Conservation (phyloP, 345 rosid species). For the Salix dunnii region DNA sequence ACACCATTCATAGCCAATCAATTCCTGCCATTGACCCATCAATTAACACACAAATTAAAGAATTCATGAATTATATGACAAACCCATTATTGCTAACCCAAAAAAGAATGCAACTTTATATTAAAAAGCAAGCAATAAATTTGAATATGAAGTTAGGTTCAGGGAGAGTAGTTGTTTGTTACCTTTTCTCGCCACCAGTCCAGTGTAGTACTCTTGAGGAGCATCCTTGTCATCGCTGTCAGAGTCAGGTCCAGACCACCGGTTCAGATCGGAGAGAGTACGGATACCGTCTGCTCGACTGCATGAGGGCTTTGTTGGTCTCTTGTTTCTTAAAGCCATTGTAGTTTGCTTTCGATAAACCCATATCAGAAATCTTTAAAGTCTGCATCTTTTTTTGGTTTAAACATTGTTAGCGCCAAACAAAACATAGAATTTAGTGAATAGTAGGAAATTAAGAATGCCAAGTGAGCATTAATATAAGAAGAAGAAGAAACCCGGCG, state of each 20-base stretch:
- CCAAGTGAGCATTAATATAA: no score
- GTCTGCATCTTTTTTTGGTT: no score
- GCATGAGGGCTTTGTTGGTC: slow-evolving; percentile 58
- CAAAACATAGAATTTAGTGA: no score
- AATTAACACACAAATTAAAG: not conserved
- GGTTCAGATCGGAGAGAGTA: slow-evolving; percentile 83
- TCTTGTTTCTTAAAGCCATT: slow-evolving; percentile 78
- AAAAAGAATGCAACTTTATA: not conserved
- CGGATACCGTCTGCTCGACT: slow-evolving; percentile 69
- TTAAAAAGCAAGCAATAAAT: not conserved
- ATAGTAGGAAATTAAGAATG: no score
- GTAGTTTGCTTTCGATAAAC: not conserved
- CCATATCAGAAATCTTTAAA: no score
- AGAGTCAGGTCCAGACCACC: slow-evolving; percentile 65
- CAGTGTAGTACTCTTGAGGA: slow-evolving; percentile 88
- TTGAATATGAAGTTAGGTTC: not conserved
- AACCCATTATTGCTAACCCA: not conserved
- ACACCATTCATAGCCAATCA: not conserved
- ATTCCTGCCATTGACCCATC: not conserved
- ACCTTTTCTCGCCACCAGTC: slow-evolving; percentile 99
- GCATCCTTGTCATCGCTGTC: slow-evolving; percentile 67
- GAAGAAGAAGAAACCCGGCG: no score
- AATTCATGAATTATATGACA: not conserved
- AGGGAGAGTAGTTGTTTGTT: not conserved
- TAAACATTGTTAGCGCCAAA: no score